These are phyloP conservation scores for Barbarea vulgaris DNA, from an alignment of 345 rosid species.

Conservation along the genomic window DNA sequence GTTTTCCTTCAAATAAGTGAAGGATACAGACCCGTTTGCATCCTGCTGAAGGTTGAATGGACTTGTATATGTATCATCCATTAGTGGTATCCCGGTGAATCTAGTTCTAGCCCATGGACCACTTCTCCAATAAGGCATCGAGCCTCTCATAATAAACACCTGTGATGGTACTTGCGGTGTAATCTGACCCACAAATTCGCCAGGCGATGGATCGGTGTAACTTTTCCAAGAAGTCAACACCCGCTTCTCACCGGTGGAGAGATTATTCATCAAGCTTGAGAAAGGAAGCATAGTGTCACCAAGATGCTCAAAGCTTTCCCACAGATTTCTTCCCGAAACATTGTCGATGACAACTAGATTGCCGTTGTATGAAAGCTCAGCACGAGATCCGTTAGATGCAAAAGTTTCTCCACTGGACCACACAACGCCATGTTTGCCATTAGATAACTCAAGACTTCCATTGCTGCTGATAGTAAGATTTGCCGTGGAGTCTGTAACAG, in stretches of 20 bases:
- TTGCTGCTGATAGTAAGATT: conserved; percentile 16
- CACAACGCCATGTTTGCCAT: conserved; percentile 7
- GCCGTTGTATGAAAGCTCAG: conserved; percentile 29
- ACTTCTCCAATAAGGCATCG: background rate
- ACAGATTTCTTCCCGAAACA: background rate
- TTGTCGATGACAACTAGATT: conserved; percentile 23
- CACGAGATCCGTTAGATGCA: conserved; percentile 12
- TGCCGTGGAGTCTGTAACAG: conserved; percentile 26
- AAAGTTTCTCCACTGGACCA: conserved; percentile 27
- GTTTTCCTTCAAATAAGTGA: background rate
- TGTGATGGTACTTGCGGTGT: conserved; percentile 22
- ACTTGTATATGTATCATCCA: conserved; percentile 13
- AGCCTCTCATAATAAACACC: background rate
- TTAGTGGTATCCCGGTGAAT: conserved; percentile 11
- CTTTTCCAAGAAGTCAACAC: conserved; percentile 22
- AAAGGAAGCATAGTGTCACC: conserved; percentile 12
- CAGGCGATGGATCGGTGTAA: conserved; percentile 29
- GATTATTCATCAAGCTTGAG: background rate
- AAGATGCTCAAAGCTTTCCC: conserved; percentile 29
- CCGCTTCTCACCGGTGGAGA: background rate
- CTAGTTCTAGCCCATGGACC: conserved; percentile 31
- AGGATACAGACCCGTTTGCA: conserved; percentile 11
- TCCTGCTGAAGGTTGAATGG: conserved; percentile 26
- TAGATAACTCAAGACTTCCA: conserved; percentile 21
- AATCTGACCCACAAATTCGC: background rate